Evolutionary conservation across 495 filamentous ascomycete species (phyloP), one percentile per base, ranked within the genome.

Genomic region (Geoglossum glabrum): DNA sequence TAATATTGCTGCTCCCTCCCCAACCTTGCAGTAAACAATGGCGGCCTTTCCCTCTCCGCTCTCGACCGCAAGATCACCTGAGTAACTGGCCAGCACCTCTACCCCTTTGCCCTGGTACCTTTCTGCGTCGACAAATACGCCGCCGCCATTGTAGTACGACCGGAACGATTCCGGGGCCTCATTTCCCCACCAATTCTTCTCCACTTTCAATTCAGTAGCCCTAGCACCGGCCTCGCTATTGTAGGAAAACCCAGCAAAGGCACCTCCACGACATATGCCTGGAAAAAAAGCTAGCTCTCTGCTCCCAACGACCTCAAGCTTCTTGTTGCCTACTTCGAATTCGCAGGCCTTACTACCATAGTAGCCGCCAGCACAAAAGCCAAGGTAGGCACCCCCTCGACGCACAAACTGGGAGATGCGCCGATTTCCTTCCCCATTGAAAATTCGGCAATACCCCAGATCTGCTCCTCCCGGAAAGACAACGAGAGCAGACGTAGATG

Each of bases 391-490:
- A 4, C 92, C 92, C 11, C 92, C 92, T n/a, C 79, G 71, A 56
- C 83, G 83, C 49, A 98, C 86, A 66, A 83, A 98, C 59, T 89
- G 82, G 19, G 73, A 71, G 66, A 98, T 96, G 56, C 74, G 76
- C 38, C 83, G 75, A 66, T 96, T 98, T 15, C 92, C 92, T 58
- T 80, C 72, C 33, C 92, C 92, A 68, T 97, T 92, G 45, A 98
- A 76, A 11, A 78, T 81, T 4, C 85, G 81, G 64, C 89, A 95
- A 70, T 96, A 98, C 31, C 83, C 87, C 45, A 95, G 74, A 64
- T 98, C 92, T 19, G 87, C 92, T n/a, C 92, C 92, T 17, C 93
- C 93, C 10, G 92, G 92, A 55, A 98, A 79, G 5, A 98, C 89
- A 13, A 98, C 77, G 15, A 95, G 75, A 1, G 88, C 86, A 63